phyloP scores from a whole-genome alignment of 2,329 filamentous ascomycete genomes.

The Periconia sp. region DNA sequence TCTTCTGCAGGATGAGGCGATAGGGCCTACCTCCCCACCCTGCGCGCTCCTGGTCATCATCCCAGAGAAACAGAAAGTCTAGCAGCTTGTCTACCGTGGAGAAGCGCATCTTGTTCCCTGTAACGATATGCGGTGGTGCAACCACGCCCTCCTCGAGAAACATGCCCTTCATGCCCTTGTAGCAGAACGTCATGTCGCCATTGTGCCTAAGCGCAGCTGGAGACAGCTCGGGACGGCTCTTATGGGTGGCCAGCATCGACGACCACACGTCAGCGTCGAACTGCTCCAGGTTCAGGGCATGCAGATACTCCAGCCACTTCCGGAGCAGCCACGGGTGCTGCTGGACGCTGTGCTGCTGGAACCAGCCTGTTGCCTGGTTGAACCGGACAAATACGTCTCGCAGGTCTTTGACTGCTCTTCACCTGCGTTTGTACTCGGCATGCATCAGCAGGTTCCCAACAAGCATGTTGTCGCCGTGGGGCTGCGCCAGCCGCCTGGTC shows the following conservation, averaged over 20 bases:
- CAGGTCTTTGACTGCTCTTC: constrained; percentile 13
- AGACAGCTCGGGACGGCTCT: no score
- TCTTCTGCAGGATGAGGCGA: no score
- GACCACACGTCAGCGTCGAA: no score
- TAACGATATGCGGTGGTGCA: background rate
- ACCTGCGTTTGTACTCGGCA: no score
- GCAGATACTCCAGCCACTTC: constrained; percentile 1
- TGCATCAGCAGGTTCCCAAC: no score
- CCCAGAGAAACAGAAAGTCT: constrained; percentile 3
- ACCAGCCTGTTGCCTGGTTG: constrained; percentile 1
- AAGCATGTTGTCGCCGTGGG: no score
- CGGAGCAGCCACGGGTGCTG: constrained; percentile 1
- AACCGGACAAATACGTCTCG: constrained; percentile 14
- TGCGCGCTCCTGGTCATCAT: background rate
- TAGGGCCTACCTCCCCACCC: background rate
- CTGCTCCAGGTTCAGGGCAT: background rate
- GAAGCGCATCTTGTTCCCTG: constrained; percentile 1
- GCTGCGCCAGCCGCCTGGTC: no score
- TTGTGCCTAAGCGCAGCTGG: no score
- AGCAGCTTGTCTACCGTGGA: constrained; percentile 1
- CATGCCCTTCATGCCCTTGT: no score
- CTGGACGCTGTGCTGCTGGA: background rate
- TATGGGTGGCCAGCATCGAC: no score
- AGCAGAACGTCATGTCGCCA: no score
- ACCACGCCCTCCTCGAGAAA: background rate